Percentiles rank a stretch among this genome's conserved stretches.
Evolutionary conservation across 225 moss, liverwort and hornwort species (phyloP).

Genomic region (Asterella californica): DNA sequence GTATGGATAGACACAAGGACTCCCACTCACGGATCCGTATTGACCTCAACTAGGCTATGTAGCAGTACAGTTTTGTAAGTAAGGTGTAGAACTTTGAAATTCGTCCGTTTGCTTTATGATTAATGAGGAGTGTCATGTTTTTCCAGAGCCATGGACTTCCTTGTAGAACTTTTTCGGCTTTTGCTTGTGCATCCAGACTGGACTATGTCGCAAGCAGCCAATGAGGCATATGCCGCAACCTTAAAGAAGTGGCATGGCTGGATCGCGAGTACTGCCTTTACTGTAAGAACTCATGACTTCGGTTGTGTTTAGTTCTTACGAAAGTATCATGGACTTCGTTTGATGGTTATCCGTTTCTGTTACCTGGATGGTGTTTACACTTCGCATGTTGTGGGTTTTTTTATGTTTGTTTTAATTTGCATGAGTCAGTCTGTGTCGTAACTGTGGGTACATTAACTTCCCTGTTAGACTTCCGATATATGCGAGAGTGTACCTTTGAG

Average conservation of each 20-base stretch:
- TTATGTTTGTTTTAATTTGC: neutral
- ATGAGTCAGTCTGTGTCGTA: no score
- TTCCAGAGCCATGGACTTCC: slow-evolving; percentile 64
- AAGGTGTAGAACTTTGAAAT: neutral
- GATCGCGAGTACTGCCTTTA: slow-evolving; percentile 95
- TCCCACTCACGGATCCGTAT: no score
- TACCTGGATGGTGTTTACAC: no score
- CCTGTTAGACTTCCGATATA: neutral
- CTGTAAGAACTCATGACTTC: slow-evolving; percentile 25
- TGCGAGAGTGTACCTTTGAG: neutral
- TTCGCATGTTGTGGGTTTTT: neutral
- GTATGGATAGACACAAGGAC: neutral
- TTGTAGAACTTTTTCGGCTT: slow-evolving; percentile 89
- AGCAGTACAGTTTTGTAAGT: neutral
- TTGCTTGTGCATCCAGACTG: slow-evolving; percentile 69
- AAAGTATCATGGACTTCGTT: no score
- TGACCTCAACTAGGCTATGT: neutral
- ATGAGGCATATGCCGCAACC: slow-evolving; percentile 68
- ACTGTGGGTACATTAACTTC: neutral
- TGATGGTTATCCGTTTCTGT: no score
- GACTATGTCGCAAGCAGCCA: slow-evolving; percentile 88
- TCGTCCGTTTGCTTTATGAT: neutral
- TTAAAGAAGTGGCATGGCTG: slow-evolving; percentile 95
- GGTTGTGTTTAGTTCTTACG: neutral
- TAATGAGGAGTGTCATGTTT: neutral